These are phyloP conservation scores for Moesziomyces antarcticus DNA, from an alignment of 1,284 basidiomycete genomes.

Conservation along the genomic window DNA sequence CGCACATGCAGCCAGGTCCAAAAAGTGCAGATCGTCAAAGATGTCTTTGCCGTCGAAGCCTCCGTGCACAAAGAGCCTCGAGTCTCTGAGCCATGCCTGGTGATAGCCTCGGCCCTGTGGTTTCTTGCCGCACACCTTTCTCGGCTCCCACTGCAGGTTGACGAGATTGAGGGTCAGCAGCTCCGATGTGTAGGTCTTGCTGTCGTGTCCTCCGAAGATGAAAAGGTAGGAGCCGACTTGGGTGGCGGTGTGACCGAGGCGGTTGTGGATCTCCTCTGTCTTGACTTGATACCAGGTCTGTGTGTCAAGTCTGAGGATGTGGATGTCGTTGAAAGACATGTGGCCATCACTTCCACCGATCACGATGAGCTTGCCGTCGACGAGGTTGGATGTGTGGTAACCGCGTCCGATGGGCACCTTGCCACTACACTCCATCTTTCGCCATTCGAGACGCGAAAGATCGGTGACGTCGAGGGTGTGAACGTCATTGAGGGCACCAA, in stretches of 20 bases:
- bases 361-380: constrained; percentile 84
- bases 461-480: constrained; percentile 82
- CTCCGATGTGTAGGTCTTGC: constrained; percentile 80
- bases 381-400: constrained; percentile 88
- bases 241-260: constrained; percentile 86
- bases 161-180: constrained; percentile 86
- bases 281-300: constrained; percentile 44
- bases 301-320: constrained; percentile 78
- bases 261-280: constrained; percentile 63
- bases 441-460: constrained; percentile 76
- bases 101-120: constrained; percentile 85
- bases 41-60: constrained; percentile 85
- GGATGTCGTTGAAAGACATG: constrained; percentile 83
- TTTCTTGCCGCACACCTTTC: constrained; percentile 74
- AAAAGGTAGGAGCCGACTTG: constrained; percentile 94
- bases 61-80: constrained; percentile 84
- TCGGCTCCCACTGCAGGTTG: constrained; percentile 76
- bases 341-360: constrained; percentile 76
- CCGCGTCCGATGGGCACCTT: constrained; percentile 75
- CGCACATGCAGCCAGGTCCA: constrained; percentile 86
- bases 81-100: constrained; percentile 81
- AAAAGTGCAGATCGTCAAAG: constrained; percentile 83
- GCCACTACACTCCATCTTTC: constrained; percentile 54
- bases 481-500: constrained; percentile 86
- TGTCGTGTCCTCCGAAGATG: constrained; percentile 87